phyloP scores from a whole-genome alignment of 495 filamentous ascomycete genomes.

The Trypethelium eluteriae region DNA sequence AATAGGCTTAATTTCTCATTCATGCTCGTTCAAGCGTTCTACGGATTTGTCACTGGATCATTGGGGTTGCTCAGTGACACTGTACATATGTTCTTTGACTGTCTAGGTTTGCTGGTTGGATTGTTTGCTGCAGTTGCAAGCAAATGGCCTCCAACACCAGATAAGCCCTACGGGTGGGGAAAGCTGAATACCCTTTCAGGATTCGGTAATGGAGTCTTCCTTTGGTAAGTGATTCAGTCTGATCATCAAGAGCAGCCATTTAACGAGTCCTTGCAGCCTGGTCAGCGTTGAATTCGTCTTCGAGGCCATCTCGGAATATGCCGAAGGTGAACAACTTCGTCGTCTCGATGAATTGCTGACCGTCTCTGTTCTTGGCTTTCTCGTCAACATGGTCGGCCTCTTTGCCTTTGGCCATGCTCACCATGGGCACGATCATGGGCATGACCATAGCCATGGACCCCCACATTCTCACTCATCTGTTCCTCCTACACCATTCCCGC shows the following conservation, averaged over 20 bases:
- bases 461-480: conserved; percentile 25
- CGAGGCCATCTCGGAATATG: conserved; percentile 80
- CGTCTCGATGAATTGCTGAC: conserved; percentile 78
- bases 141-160: conserved; percentile 83
- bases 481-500: conserved; percentile 22
- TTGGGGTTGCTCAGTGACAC: conserved; percentile 91
- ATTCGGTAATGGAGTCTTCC: conserved; percentile 92
- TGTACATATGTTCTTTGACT: conserved; percentile 99
- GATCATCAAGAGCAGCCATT: too few relatives aligned
- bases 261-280: conserved; percentile 44
- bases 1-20: conserved; percentile 83
- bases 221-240: conserved; percentile 55
- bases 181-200: conserved; percentile 96
- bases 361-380: conserved; percentile 74
- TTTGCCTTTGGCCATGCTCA: conserved; percentile 71
- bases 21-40: conserved; percentile 90
- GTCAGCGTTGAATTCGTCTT: conserved; percentile 96
- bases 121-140: conserved; percentile 93
- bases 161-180: conserved; percentile 91
- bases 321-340: conserved; percentile 72
- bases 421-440: conserved; percentile 48
- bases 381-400: conserved; percentile 89
- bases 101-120: conserved; percentile 82
- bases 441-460: conserved; percentile 48
- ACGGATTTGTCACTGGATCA: conserved; percentile 86